Base-by-base conservation (phyloP, 2,329 filamentous ascomycete species). In the Aspergillus clavatus region DNA sequence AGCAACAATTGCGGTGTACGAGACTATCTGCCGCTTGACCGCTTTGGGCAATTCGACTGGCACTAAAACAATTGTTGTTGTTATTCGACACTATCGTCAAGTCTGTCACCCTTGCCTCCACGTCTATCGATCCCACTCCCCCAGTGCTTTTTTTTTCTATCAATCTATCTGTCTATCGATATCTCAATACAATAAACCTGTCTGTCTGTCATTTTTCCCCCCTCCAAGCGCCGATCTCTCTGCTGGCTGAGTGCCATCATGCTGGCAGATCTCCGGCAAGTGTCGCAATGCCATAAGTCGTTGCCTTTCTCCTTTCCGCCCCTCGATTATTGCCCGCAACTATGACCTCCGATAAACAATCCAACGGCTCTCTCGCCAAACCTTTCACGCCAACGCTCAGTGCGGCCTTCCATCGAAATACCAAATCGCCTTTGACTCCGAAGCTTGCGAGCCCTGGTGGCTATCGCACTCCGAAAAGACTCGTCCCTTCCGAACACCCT, bases 371-470 rank as follows among this genome's bases (percentile, higher is more conserved):
- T 60, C 71, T 73, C 59, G 61, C 60, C 64, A 72, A 74, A 71
- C 80, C 83, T 31, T 76, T 85, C 60, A 83, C 83, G 71, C 86
- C 87, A 42, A 78, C 82, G 47, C 80, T 89, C 58, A 79, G 76
- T 65, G 77, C 83, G 52, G 73, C 81, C 37, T 80, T 77, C 38
- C 73, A 78, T 56, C 82, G 77, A 45, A 69, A 71, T 33, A 70
- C 67, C 50, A 79, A 78, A 60, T 64, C 72, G 16, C 80, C 80
- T 37, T 61, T 83, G 48, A 81, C 81, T 14, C 81, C 82, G 11
- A 78, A 80, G 57, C 71, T 83, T 11, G 78, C 76, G 39, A 70
- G 68, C 43, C 60, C 67, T n/a, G 53, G 58, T 16, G 58, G 53
- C 18, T 48, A 60, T 38, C 58, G 61, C 35, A 56, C 59, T 8